Percentiles rank a stretch among this genome's conserved stretches.
Evolutionary conservation across 2,329 filamentous ascomycete genomes (phyloP).

Genomic region (Penicillium sp.): DNA sequence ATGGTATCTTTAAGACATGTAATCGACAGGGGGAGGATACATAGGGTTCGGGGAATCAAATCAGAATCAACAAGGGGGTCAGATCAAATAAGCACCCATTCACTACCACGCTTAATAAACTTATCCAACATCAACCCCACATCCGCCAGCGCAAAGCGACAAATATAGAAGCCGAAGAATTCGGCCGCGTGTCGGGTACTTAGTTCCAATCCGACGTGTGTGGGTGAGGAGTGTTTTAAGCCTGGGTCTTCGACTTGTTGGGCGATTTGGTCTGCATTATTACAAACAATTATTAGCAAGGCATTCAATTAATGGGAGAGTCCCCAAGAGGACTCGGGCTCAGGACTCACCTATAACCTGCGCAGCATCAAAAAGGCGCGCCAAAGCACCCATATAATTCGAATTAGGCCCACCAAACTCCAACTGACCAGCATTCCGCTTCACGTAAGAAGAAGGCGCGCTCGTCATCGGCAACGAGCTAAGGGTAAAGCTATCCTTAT

Average conservation of each 20-base stretch:
- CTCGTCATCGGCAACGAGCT: conserved; percentile 77
- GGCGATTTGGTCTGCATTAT: conserved; percentile 91
- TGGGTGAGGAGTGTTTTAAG: conserved; percentile 86
- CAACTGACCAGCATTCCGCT: conserved; percentile 70
- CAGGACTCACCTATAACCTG: conserved; percentile 89
- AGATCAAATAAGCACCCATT: conserved; percentile 75
- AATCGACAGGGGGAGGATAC: too few relatives aligned
- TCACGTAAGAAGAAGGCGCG: conserved; percentile 64
- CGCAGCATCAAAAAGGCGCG: conserved; percentile 87
- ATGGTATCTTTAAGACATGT: conserved; percentile 33
- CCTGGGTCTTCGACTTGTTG: conserved; percentile 95
- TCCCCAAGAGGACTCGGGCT: too few relatives aligned
- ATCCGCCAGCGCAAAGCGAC: conserved; percentile 90
- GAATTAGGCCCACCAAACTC: conserved; percentile 83
- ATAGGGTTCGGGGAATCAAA: too few relatives aligned
- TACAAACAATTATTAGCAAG: conserved; percentile 5
- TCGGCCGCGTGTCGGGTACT: conserved; percentile 92
- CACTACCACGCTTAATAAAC: conserved; percentile 92
- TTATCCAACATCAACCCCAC: conserved; percentile 87
- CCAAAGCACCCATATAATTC: conserved; percentile 88
- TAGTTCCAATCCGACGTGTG: conserved; percentile 92
- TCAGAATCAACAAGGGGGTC: background rate
- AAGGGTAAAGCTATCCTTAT: conserved; percentile 68
- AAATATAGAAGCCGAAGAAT: conserved; percentile 97
- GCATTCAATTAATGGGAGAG: too few relatives aligned